A percentile compares a stretch with the other conserved stretches of the same genome.
Evolutionary conservation across 768 basidiomycete species (phyloP).

Genomic region (Mycena epipterygia): DNA sequence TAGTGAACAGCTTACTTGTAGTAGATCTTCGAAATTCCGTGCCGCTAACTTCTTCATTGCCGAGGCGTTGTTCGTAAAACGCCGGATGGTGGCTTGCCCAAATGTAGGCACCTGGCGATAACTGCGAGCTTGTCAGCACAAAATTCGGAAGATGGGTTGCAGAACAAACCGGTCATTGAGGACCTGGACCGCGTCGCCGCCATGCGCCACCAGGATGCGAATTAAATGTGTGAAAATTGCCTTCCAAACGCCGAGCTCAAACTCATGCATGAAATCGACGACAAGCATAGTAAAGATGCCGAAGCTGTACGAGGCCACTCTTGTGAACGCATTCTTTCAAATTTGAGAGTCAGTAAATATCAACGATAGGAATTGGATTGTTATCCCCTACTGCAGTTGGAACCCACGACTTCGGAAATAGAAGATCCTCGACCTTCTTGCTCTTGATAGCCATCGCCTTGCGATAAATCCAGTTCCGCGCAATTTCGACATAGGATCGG

Average conservation of each 20-base stretch:
- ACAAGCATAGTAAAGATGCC: conserved; percentile 44
- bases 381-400: conserved; percentile 20
- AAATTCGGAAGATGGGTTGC: neutral
- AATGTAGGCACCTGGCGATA: conserved; percentile 42
- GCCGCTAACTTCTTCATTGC: conserved; percentile 50
- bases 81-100: conserved; percentile 44
- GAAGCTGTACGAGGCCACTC: conserved; percentile 34
- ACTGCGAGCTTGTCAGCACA: conserved; percentile 12
- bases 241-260: conserved; percentile 54
- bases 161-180: conserved; percentile 43
- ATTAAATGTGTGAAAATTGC: conserved; percentile 47
- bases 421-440: conserved; percentile 24
- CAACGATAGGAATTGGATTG: neutral
- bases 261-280: conserved; percentile 52
- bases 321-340: conserved; percentile 47
- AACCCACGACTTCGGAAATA: conserved; percentile 26
- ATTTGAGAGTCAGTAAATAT: neutral
- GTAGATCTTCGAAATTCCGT: conserved; percentile 53
- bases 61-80: conserved; percentile 46
- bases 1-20: conserved; percentile 45
- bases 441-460: neutral
- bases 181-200: conserved; percentile 16
- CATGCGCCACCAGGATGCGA: conserved; percentile 42
- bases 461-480: conserved; percentile 22
- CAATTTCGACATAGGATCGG: neutral